A percentile compares a stretch with the other conserved stretches of the same genome.
Evolutionary conservation across 2,329 filamentous ascomycete genomes (phyloP).

Genomic region (Rutstroemia sp.): DNA sequence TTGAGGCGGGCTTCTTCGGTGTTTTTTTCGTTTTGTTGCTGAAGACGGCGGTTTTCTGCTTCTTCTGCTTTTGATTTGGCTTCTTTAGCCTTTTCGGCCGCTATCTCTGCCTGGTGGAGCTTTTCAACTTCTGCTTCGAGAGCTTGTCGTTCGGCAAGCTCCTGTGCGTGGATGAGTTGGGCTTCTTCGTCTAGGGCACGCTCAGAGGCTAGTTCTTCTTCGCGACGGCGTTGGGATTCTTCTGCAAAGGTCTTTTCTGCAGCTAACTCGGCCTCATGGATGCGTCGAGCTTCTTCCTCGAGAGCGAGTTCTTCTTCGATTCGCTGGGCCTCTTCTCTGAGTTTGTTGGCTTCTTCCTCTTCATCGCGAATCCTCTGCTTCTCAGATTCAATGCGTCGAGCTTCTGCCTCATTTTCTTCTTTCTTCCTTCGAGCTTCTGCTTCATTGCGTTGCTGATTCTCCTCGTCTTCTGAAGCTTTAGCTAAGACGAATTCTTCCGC

Average conservation of each 20-base stretch:
- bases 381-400: background rate
- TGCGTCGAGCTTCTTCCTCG: background rate
- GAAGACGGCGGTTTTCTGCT: constrained; percentile 46
- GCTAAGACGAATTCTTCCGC: background rate
- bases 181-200: constrained; percentile 2
- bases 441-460: no score
- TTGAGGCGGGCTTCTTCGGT: constrained; percentile 43
- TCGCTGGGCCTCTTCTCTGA: background rate
- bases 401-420: background rate
- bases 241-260: background rate
- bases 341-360: background rate
- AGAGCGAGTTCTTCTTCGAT: background rate
- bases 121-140: constrained; percentile 25
- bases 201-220: background rate
- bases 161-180: background rate
- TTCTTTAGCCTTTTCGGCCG: constrained; percentile 29
- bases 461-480: background rate
- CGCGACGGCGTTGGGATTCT: background rate
- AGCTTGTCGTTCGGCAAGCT: background rate
- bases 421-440: background rate
- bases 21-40: constrained; percentile 40
- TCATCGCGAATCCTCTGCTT: background rate
- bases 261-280: background rate
- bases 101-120: constrained; percentile 1
- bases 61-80: constrained; percentile 9